A percentile compares a stretch with the other conserved stretches of the same genome.
Evolutionary conservation across 2,329 filamentous ascomycete species (phyloP).

Genomic region (Lecanicillium sp.): DNA sequence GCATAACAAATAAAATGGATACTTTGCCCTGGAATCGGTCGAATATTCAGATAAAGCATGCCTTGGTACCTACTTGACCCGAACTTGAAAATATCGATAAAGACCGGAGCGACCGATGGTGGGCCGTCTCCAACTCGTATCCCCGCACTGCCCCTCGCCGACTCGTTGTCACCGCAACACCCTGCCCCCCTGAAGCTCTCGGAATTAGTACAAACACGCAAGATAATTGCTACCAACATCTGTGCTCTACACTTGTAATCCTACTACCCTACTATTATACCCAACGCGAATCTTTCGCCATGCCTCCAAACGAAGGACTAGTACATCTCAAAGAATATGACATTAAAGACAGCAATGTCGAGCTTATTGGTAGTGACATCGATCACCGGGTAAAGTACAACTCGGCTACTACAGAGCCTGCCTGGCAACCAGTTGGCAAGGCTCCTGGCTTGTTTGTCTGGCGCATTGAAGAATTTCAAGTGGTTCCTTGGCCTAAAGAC

Average conservation of each 20-base stretch:
- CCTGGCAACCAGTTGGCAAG: slow-evolving; percentile 52
- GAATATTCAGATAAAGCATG: no score
- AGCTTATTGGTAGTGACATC: slow-evolving; percentile 53
- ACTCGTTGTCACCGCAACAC: no score
- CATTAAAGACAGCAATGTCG: slow-evolving; percentile 60
- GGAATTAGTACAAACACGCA: no score
- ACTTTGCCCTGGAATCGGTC: no score
- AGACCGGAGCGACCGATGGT: no score
- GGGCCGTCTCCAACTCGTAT: no score
- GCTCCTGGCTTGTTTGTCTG: slow-evolving; percentile 50
- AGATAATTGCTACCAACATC: no score
- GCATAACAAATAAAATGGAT: no score
- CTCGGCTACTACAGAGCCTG: slow-evolving; percentile 55
- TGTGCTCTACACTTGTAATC: background rate
- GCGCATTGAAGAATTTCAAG: slow-evolving; percentile 60
- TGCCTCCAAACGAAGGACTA: slow-evolving; percentile 54
- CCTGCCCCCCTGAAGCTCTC: no score
- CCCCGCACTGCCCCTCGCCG: no score
- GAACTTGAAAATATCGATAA: no score
- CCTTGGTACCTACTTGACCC: no score
- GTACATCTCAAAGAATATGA: slow-evolving; percentile 57
- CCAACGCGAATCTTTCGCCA: slow-evolving; percentile 20
- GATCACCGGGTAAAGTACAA: slow-evolving; percentile 62
- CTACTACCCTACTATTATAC: background rate
- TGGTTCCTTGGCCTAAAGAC: slow-evolving; percentile 50